Percentiles rank a stretch among this genome's conserved stretches.
phyloP scores from a whole-genome alignment of 1,284 basidiomycete species.

The Ustilago esculenta region DNA sequence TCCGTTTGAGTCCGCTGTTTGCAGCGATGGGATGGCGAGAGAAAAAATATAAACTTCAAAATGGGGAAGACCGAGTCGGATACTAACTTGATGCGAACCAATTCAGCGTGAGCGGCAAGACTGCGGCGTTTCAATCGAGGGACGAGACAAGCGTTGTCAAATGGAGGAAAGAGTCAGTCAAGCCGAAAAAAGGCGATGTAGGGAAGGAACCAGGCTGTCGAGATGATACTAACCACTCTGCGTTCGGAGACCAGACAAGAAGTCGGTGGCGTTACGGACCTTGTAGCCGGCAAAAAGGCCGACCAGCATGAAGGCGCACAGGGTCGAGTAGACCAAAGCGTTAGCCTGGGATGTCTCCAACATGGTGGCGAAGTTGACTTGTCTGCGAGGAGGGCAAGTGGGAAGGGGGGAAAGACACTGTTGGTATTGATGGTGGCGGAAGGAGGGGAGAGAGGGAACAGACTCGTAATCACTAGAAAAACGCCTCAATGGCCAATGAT shows the following conservation, averaged over 20 bases:
- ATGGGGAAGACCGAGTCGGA: conserved; percentile 3
- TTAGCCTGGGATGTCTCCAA: conserved; percentile 56
- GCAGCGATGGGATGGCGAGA: conserved; percentile 33
- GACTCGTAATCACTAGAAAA: neutral
- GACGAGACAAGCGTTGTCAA: no score
- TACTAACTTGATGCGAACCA: conserved; percentile 67
- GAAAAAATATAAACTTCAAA: conserved; percentile 19
- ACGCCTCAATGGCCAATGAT: neutral
- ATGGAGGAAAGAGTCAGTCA: neutral
- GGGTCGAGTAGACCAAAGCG: conserved; percentile 64
- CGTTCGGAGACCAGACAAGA: conserved; percentile 64
- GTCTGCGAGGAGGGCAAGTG: conserved; percentile 1
- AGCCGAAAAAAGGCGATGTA: neutral
- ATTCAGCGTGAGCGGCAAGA: conserved; percentile 63
- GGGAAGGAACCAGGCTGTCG: neutral
- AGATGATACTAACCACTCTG: conserved; percentile 58
- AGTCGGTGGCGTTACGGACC: conserved; percentile 61
- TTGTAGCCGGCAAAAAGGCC: conserved; percentile 64
- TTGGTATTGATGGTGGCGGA: conserved; percentile 6
- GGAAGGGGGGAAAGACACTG: neutral
- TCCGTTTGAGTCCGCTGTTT: conserved; percentile 44
- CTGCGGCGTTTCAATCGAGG: conserved; percentile 24
- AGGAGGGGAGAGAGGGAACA: neutral
- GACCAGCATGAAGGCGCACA: conserved; percentile 64
- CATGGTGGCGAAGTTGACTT: conserved; percentile 15